Evolutionary conservation across 768 basidiomycete genomes (phyloP), one percentile per base, ranked within the genome.

Genomic region (Gyrodon lividus): DNA sequence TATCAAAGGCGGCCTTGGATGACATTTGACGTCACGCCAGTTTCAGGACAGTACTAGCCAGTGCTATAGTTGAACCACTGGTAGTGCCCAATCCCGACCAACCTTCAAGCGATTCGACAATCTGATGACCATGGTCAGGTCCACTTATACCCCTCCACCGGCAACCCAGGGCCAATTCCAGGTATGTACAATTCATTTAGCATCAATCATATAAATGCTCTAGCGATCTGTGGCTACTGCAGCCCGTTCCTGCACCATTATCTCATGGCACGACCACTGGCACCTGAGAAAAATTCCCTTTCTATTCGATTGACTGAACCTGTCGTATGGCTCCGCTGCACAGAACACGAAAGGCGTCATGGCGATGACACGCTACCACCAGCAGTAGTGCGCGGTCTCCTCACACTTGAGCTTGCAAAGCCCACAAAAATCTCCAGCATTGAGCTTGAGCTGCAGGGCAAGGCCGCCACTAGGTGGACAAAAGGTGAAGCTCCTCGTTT

Each of bases 351-450:
- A 24, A 19, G 58, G 65, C 35, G 65, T 42, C 51, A 57, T 38
- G 55, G 57, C 5, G 61, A 67, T 43, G 61, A 70, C 6, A 62
- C 66, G 16, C 78, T 78, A 2, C 81, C 87, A 4, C 81, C 84
- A 0, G 79, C 85, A 16, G 70, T 84, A 61, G 71, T 90, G 12
- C 72, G 87, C 43, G 87, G 87, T 9, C 69, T 89, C 4, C 74
- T 89, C 50, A 82, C 80, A 2, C 71, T 90, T 51, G 75, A 72
- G 13, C 70, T 89, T 35, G 73, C 74, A 26, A 96, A 96, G 65
- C 84, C 93, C 0, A 93, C 84, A 47, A 84, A 84, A 66, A 85
- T 99, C 58, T 85, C 87, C 28, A 88, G 84, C 60, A 94, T 99
- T 51, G 86, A 86, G 49, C 75, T 97, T 34, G 82, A 86, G 65